Base-by-base conservation (phyloP, 768 basidiomycete genomes). In the Pholiota microspora region DNA sequence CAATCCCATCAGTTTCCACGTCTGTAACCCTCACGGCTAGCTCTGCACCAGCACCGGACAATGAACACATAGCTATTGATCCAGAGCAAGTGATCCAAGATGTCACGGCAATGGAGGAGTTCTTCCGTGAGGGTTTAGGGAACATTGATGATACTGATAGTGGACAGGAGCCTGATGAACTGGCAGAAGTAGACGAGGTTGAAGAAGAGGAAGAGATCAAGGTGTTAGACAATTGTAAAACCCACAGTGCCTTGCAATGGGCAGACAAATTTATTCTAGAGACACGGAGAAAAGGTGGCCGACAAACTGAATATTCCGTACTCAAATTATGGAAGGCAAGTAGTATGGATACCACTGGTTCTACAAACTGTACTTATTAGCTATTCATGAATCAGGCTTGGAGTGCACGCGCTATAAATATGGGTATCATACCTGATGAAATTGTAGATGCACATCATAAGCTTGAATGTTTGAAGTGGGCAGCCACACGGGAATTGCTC, bases 391-490 rank as follows among this genome's bases (percentile, higher is more conserved):
- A 3, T 2, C 27, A 51, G 49, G 7, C 49, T 8, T 51, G 49
- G 49, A 42, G 10, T 0, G 7, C 24, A 16, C 27, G 15, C 7
- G 36, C 49, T 16, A 15, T 51, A 6, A 42, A 51, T 40, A 18
- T 29, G 0, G 42, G 49, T 6, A 10, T 13, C 29, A 49, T 58
- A 2, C 53, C 53, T 1, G 52, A 58, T 38, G 38, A 38, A 9
- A 54, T 54, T 32, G 35, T 58, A 35, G 57, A 49, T 49, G 31
- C 16, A 13, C 31, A 54, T 12, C 53, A 58, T 28, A 45, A 50
- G 12, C 54, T 58, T 46, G 35, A 58, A 32, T 58, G 55, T 21
- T 49, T 58, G 16, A 58, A 58, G 32, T 51, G 49, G n/a, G 53
- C 46, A 4, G 57, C 57, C n/a, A 58, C 53, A 1, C 52, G 38